Conservation (phyloP, 164 flowering plant genomes). For the Magnolia officinalis region DNA sequence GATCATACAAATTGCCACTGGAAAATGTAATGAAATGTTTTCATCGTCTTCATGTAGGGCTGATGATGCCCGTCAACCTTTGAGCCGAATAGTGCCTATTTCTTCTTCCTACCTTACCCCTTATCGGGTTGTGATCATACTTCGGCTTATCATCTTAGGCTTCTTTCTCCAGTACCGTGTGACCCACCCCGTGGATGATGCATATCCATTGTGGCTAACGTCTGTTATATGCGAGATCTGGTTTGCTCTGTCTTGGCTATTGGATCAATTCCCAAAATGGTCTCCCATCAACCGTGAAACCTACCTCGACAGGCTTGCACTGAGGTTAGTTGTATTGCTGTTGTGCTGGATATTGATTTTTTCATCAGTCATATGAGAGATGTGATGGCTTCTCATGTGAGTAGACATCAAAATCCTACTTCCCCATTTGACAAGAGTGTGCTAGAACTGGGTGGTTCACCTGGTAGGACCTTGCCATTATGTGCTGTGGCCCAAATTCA, state of each 20-base stretch:
- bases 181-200: constrained; percentile 88
- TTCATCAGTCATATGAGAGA: not conserved
- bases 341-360: not conserved
- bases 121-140: constrained; percentile 88
- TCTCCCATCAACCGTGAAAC: constrained; percentile 92
- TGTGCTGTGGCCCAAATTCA: too few species aligned
- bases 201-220: constrained; percentile 84
- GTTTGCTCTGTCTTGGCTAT: constrained; percentile 96
- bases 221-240: constrained; percentile 98
- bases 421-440: too few species aligned
- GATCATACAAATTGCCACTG: not conserved
- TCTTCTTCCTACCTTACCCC: constrained; percentile 81
- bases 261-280: constrained; percentile 99
- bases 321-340: constrained; percentile 54
- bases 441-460: too few species aligned
- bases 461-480: too few species aligned
- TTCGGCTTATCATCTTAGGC: constrained; percentile 85
- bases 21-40: too few species aligned
- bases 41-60: constrained; percentile 42
- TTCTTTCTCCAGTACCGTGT: constrained; percentile 89
- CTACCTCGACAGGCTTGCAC: constrained; percentile 86
- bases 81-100: constrained; percentile 85
- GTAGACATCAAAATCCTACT: too few species aligned
- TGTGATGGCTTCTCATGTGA: too few species aligned
- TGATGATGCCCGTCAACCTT: constrained; percentile 85